These are phyloP conservation scores for Leccinellum luteum DNA, from an alignment of 768 basidiomycete genomes.

Conservation along the genomic window DNA sequence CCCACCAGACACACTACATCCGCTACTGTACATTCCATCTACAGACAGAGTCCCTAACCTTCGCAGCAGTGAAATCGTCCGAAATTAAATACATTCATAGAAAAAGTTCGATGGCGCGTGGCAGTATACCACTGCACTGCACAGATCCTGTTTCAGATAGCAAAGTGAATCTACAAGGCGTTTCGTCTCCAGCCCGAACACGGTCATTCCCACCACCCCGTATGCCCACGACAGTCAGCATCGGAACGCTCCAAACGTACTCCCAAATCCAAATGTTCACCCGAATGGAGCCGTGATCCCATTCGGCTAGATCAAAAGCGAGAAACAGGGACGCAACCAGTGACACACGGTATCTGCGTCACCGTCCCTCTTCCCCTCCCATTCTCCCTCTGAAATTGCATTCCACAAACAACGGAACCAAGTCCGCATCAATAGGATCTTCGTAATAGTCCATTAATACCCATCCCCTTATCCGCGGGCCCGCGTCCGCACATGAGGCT, in stretches of 20 bases:
- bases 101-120: not conserved
- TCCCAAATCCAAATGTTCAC: not conserved
- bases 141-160: not conserved
- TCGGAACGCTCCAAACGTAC: not conserved
- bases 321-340: not conserved
- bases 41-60: not conserved
- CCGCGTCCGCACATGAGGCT: not conserved
- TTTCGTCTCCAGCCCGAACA: not conserved
- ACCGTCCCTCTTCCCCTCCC: slow-evolving; percentile 43
- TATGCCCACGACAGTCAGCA: not conserved
- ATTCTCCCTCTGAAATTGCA: slow-evolving; percentile 66
- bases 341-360: not conserved
- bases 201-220: not conserved
- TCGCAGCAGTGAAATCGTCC: not conserved
- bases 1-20: not conserved
- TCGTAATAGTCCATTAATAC: slow-evolving; percentile 70
- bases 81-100: not conserved
- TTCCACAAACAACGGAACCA: slow-evolving; percentile 70
- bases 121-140: not conserved
- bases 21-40: not conserved
- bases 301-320: not conserved
- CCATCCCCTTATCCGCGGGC: slow-evolving; percentile 67
- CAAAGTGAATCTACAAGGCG: not conserved
- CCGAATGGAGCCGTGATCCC: not conserved
- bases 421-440: slow-evolving; percentile 48